Base-by-base conservation (phyloP, 371 early-diverging fungal species). In the Mortierella sp. region DNA sequence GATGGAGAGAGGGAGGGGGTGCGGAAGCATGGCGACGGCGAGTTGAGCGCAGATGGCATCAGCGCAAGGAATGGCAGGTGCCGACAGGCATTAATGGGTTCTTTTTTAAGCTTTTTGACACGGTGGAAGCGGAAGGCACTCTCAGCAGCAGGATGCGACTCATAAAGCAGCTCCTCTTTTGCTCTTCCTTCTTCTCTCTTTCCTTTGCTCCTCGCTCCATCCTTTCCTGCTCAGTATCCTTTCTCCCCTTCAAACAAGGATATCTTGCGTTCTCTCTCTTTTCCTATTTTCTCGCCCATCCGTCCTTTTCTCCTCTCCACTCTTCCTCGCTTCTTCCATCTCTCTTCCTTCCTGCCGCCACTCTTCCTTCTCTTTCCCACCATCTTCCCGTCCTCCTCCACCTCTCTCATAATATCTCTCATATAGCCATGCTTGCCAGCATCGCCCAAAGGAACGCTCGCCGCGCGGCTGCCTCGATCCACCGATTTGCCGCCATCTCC, bases 391-490 rank as follows among this genome's bases (percentile, higher is more conserved):
- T 43, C 10, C 47, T 51, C 48, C 62, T 43, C 44, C 55, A 44
- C 34, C 34, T 41, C 37, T 2, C 12, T 44, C 25, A 46, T 37
- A 52, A 27, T 45, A 50, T n/a, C 19, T 54, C 25, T 60, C 44
- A 63, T 25, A 60, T 17, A 44, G 21, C 24, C 52, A 74, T 74
- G 76, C 52, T 74, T 40, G 76, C 76, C 49, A 67, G 62, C 41
- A 72, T 72, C 31, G 73, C 73, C 45, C 59, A 60, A 44, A 72
- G 73, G 56, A 72, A 62, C 63, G 73, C 64, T 60, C 76, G 68
- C 63, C 76, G 63, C 31, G 55, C 67, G 63, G 57, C 76, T 7
- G 44, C 68, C 14, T 63, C 67, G 37, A 57, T 74, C 49, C 63
- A 63, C 49, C 68, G 67, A 27, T 12, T 63, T 2, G 64, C 64